Conservation (phyloP, 2,329 filamentous ascomycete species). For the Neophaeococcomyces aloes region DNA sequence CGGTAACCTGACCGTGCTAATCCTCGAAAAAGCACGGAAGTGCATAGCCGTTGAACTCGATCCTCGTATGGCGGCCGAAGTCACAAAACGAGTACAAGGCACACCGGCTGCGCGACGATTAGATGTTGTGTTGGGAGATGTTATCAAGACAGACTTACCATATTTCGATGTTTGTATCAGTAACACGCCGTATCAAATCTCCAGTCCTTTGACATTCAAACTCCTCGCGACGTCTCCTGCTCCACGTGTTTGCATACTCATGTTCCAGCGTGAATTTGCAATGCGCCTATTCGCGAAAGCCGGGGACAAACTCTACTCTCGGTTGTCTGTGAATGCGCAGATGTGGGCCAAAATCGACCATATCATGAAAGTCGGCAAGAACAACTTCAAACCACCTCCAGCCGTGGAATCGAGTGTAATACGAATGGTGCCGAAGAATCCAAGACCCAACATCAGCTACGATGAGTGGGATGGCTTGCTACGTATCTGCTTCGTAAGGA, state of each 20-base stretch:
- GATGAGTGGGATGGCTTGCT: conserved; percentile 92
- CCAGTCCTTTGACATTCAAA: conserved; percentile 82
- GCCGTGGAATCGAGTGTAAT: conserved; percentile 88
- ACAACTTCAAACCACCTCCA: conserved; percentile 93
- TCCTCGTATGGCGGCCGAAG: conserved; percentile 89
- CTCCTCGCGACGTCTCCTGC: conserved; percentile 72
- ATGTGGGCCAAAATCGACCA: conserved; percentile 67
- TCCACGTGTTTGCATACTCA: conserved; percentile 76
- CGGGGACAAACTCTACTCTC: conserved; percentile 77
- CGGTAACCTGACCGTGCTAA: conserved; percentile 79
- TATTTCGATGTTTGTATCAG: conserved; percentile 76
- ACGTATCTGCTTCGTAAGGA: conserved; percentile 69
- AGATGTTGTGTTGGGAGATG: conserved; percentile 81
- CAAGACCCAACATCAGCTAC: conserved; percentile 77
- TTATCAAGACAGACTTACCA: conserved; percentile 75
- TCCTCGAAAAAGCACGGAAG: conserved; percentile 76
- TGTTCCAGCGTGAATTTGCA: conserved; percentile 94
- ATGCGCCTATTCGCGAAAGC: conserved; percentile 79
- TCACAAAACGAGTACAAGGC: conserved; percentile 86
- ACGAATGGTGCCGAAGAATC: conserved; percentile 75
- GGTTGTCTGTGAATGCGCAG: conserved; percentile 86
- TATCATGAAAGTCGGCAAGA: conserved; percentile 88
- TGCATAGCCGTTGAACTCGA: conserved; percentile 84
- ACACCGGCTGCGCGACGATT: conserved; percentile 73
- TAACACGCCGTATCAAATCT: conserved; percentile 73